These are phyloP conservation scores for Fusarium pseudoanthophilum DNA, from an alignment of 2,329 filamentous ascomycete genomes.

Conservation along the genomic window DNA sequence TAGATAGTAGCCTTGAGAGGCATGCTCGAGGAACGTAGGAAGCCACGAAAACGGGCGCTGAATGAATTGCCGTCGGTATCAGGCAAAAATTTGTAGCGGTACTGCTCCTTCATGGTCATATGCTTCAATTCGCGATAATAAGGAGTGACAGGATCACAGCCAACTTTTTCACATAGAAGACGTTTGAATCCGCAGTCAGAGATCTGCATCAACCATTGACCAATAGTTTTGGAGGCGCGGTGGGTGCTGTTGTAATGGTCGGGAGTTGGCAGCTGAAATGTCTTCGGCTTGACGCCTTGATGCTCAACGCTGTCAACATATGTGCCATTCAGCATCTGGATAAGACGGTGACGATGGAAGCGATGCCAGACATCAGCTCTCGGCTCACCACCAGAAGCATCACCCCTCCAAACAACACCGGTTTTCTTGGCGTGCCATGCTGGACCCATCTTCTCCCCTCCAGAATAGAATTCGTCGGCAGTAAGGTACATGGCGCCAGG, in stretches of 20 bases:
- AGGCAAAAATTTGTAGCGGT: slow-evolving; percentile 71
- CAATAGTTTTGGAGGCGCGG: slow-evolving; percentile 50
- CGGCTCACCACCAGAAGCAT: slow-evolving; percentile 68
- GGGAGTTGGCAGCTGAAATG: slow-evolving; percentile 60
- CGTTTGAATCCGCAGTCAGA: slow-evolving; percentile 58
- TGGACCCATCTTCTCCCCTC: slow-evolving; percentile 64
- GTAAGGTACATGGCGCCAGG: slow-evolving; percentile 73
- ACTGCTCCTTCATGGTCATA: slow-evolving; percentile 60
- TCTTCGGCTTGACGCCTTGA: slow-evolving; percentile 52
- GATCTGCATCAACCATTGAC: slow-evolving; percentile 54
- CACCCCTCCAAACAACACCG: slow-evolving; percentile 71
- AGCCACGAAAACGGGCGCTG: slow-evolving; percentile 70
- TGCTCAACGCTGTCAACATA: slow-evolving; percentile 61
- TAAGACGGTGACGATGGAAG: slow-evolving; percentile 77
- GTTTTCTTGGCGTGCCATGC: slow-evolving; percentile 68
- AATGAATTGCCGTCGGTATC: slow-evolving; percentile 78
- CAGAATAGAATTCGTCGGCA: slow-evolving; percentile 67
- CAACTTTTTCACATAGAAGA: slow-evolving; percentile 51
- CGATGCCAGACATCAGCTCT: slow-evolving; percentile 69
- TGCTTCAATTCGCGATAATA: slow-evolving; percentile 48
- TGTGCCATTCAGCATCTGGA: slow-evolving; percentile 75
- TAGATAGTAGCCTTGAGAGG: slow-evolving; percentile 79
- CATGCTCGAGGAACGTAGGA: slow-evolving; percentile 71
- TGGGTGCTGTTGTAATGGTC: slow-evolving; percentile 56
- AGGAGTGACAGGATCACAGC: slow-evolving; percentile 54